phyloP scores from a whole-genome alignment of 208 protist species.

The Herpetomonas samuelpessoai region DNA sequence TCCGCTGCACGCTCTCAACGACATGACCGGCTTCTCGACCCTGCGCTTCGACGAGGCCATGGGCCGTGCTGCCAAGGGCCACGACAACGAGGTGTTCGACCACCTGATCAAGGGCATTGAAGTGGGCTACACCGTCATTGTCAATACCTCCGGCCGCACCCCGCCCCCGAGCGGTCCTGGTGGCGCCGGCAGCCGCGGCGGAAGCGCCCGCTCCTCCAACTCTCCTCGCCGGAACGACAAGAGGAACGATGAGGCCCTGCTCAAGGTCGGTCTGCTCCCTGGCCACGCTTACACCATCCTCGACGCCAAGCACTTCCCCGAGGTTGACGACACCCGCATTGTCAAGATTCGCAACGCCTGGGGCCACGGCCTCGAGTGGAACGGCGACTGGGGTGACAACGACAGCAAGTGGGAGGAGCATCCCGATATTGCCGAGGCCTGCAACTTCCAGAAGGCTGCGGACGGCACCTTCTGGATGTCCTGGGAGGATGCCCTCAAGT shows the following conservation, averaged over 20 bases:
- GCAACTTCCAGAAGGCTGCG: conserved; percentile 48
- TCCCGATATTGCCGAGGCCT: conserved; percentile 63
- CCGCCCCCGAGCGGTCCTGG: conserved; percentile 8
- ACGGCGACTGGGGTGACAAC: conserved; percentile 67
- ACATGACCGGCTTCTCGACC: conserved; percentile 73
- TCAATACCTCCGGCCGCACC: conserved; percentile 58
- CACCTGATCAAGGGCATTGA: conserved; percentile 34
- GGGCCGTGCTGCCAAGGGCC: conserved; percentile 14
- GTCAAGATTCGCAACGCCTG: conserved; percentile 79
- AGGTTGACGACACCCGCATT: conserved; percentile 35
- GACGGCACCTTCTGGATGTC: conserved; percentile 86
- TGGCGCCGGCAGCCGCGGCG: not conserved
- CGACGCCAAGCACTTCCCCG: conserved; percentile 52
- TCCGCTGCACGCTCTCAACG: conserved; percentile 77
- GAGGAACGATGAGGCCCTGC: conserved; percentile 34
- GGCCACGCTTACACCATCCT: conserved; percentile 74
- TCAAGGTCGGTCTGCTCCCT: conserved; percentile 49
- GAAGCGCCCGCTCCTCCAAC: not conserved
- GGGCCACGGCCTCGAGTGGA: conserved; percentile 62
- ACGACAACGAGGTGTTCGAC: conserved; percentile 41
- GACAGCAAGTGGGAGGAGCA: conserved; percentile 72
- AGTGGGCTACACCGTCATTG: conserved; percentile 61
- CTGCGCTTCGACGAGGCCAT: conserved; percentile 62
- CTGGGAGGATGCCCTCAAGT: conserved; percentile 67
- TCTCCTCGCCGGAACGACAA: conserved; percentile 13